These are phyloP conservation scores for Climacium dendroides DNA, from an alignment of 225 moss, liverwort and hornwort species.

Conservation along the genomic window DNA sequence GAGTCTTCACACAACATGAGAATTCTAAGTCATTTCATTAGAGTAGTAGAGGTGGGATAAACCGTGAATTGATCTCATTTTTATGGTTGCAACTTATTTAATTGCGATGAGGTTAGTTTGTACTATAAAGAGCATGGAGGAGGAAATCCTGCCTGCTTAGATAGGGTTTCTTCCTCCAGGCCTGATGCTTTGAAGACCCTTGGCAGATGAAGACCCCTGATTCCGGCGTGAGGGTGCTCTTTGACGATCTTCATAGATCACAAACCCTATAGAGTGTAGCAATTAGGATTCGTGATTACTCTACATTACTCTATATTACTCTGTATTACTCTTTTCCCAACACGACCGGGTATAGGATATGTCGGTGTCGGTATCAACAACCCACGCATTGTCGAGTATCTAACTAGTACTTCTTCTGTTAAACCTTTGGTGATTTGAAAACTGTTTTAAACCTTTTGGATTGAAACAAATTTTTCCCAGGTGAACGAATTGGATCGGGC, in stretches of 20 bases:
- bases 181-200: background rate
- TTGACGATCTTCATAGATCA: background rate
- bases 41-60: background rate
- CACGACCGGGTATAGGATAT: background rate
- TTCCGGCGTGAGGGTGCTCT: background rate
- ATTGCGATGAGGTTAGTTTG: background rate
- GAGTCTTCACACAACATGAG: background rate
- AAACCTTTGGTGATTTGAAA: background rate
- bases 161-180: background rate
- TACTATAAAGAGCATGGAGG: background rate
- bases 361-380: background rate
- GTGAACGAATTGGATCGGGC: constrained; percentile 89
- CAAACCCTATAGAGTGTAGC: background rate
- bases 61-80: background rate
- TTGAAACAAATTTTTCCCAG: constrained; percentile 10
- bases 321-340: background rate
- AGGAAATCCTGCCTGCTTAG: background rate
- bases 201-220: background rate
- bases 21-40: background rate
- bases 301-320: background rate
- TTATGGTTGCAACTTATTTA: background rate
- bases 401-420: background rate
- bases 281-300: background rate
- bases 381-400: background rate
- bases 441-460: background rate